Evolutionary conservation across 768 basidiomycete species (phyloP), one percentile per base, ranked within the genome.

Genomic region (Tylopilus intermedius): DNA sequence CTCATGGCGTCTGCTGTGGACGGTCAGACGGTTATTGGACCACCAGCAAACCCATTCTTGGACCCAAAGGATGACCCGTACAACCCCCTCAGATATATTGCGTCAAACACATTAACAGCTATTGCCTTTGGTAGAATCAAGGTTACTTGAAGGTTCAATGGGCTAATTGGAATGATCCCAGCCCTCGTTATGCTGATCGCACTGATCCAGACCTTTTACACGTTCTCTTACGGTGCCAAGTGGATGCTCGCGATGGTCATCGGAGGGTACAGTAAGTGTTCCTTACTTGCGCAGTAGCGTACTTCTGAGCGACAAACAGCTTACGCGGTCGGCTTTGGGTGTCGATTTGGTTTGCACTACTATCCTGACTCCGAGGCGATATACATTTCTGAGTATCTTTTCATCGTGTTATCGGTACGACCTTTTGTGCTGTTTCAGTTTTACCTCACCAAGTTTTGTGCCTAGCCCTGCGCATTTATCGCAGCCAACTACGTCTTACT

Each of bases 401-500:
- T 84, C 61, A 76, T 84, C 54, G 82, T 81, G 8, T 73, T 85
- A 43, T 79, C 81, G 5, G 82, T 66, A 51, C 15, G 58, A 47
- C 21, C 35, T n/a, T 30, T 32, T 24, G 6, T 32, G 9, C 5
- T 2, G 5, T 24, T 27, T 48, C 77, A 14, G 11, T 32, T 44
- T 15, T 18, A 1, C 15, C 26, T 62, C 18, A 50, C 9, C 15
- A 3, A 2, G 9, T 8, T 5, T 14, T 24, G 6, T 44, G 10
- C 47, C 24, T 24, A 83, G 81, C 86, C 86, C 5, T 89, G 88
- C 62, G 86, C 83, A 26, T 88, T 88, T 69, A 83, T 86, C 55
- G 83, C 83, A 5, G 77, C 81, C 13, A 76, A 83, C 60, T 88
- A 89, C 59, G 69, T 86, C 50, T 73, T 87, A 18, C 75, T 88